Evolutionary conservation across 306 rosid species (phyloP), one percentile per base, ranked within the genome.

Genomic region (Carpinus viminea): DNA sequence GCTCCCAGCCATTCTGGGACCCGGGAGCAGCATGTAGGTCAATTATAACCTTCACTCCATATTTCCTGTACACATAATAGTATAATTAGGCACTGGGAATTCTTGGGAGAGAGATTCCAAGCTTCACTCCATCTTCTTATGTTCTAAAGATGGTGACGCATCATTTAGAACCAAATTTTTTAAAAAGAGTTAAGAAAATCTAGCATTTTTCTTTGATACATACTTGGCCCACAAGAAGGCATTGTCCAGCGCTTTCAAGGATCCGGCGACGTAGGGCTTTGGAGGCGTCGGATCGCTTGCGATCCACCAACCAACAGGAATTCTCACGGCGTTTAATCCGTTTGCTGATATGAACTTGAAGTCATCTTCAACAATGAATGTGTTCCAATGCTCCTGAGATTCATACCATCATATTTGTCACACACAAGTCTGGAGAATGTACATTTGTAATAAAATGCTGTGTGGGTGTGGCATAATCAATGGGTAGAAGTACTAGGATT

Each of bases 231-330:
- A 93, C 12, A 31, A 68, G 80, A 93, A 93, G 70, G 98, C 98
- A 18, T 88, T 76, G 82, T 91, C 98, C 5, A 93, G 83, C 0
- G 87, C 80, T 46, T 61, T 28, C 85, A 93, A 85, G 61, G 97
- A 93, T 20, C 98, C 98, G 4, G 86, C 92, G 28, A 91, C 97
- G 4, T 87, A 91, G 36, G 97, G 95, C 47, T 34, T n/a, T 4
- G 96, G 96, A 43, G 97, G 97, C 4, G 47, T 75, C 41, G 98
- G 98, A 48, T 87, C 93, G 50, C 90, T 91, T 52, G 97, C 93
- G 70, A 90, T 90, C 98, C 98, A 93, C 98, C 97, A 93, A 0
- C 98, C 98, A 8, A 93, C 88, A 3, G 97, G 98, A 15, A 93
- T 93, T 88, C 98, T 93, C 52, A 87, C 91, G 0, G 92, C 90